These are phyloP conservation scores for Harringtonia aguacate DNA, from an alignment of 2,329 filamentous ascomycete species.

Conservation along the genomic window DNA sequence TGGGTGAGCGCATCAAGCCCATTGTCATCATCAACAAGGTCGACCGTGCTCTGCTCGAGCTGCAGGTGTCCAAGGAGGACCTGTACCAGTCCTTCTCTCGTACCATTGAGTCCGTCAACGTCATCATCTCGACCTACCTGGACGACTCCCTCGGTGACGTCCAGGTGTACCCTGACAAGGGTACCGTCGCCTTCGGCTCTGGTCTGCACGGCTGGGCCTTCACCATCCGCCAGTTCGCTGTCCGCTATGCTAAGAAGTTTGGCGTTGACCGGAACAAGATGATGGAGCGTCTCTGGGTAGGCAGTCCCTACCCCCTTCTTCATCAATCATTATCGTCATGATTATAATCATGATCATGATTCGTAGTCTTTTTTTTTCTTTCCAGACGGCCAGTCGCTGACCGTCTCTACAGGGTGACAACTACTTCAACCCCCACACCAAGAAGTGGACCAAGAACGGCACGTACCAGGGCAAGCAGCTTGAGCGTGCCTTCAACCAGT, in stretches of 20 bases:
- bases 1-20: conserved; percentile 99
- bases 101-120: conserved; percentile 99
- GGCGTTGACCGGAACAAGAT: conserved; percentile 99
- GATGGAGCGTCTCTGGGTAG: conserved; percentile 99
- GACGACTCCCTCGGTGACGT: conserved; percentile 96
- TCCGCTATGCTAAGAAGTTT: conserved; percentile 98
- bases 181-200: conserved; percentile 97
- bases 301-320: conserved; percentile 16
- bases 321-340: no score
- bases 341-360: no score
- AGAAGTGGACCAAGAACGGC: conserved; percentile 96
- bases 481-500: conserved; percentile 98
- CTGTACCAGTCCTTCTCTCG: conserved; percentile 99
- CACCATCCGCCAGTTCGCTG: conserved; percentile 95
- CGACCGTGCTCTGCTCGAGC: conserved; percentile 96
- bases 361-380: conserved; percentile 7
- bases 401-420: conserved; percentile 63
- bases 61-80: conserved; percentile 98
- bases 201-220: conserved; percentile 99
- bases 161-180: conserved; percentile 96
- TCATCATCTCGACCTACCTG: conserved; percentile 98
- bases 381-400: background rate
- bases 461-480: conserved; percentile 77
- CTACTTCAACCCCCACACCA: conserved; percentile 99
- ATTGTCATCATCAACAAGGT: conserved; percentile 99